Evolutionary conservation across 2,329 filamentous ascomycete genomes (phyloP), one percentile per base, ranked within the genome.

Genomic region (Stagonosporopsis chrysanthemi): DNA sequence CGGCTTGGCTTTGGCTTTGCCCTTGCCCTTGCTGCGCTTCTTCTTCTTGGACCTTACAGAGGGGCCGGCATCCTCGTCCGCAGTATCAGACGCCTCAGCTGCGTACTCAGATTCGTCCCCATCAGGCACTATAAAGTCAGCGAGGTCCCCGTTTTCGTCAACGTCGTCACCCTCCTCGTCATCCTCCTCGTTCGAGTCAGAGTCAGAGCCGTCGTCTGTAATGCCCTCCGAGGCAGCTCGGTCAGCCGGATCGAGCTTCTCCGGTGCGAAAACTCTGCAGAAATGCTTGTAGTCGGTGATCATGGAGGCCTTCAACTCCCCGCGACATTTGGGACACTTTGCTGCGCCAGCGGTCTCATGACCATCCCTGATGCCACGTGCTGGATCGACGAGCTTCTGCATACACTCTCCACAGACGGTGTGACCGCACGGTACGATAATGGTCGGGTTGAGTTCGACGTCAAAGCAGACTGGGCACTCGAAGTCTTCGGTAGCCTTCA

Each of bases 381-480:
- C 77, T 3, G 87, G 86, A 60, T 91, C 90, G 14, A 75, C 82
- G 43, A 96, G 83, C 52, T 84, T 86, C 6, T 86, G 83, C 59
- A 95, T 87, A 71, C 92, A 97, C 61, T 92, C 89, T 1, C 83
- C 79, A 75, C 92, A 97, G 23, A 87, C 87, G 58, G 88, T 86
- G 69, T 97, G 92, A 2, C 92, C 92, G 69, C 92, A 97, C 1
- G 91, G 91, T 48, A 91, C 82, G 73, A 93, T 89, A 61, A 96
- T 90, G 3, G 85, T 85, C 0, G 91, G 90, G 60, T 93, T 92
- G 14, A 84, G 81, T 6, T 89, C 86, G 2, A 82, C 87, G 67
- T 97, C 92, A 56, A 90, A 88, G 73, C 92, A 97, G 19, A 95
- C 87, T 0, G 90, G 90, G 68, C 92, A 96, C 71, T 93, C 89